Evolutionary conservation across 2,329 filamentous ascomycete species (phyloP), one percentile per base, ranked within the genome.

Genomic region (Sodiomyces alkalinus): DNA sequence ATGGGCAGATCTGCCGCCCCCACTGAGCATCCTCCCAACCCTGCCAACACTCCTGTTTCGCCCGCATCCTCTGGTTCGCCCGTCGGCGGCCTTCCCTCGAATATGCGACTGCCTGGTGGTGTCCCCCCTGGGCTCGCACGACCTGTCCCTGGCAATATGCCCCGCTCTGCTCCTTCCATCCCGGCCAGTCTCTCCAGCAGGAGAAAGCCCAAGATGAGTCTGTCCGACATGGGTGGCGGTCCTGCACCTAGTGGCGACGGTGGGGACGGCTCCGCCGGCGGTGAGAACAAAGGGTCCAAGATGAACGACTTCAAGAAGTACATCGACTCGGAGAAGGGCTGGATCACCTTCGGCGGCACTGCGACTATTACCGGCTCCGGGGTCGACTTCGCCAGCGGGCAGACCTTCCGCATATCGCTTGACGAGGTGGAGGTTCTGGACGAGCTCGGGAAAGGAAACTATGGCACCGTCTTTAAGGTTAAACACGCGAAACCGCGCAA

Each of bases 381-480:
- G 16, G 86, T 98, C 36, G 79, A 96, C 46, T 98, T 98, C 47
- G 77, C 80, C 15, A 85, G 80, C 33, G 90, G 90, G 3, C 79
- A 77, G 30, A 83, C 75, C 12, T 96, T 98, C 53, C 83, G 68
- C 45, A 96, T 98, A 46, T 96, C 87, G 4, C 63, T 98, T 22
- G 87, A 98, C 46, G 87, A 98, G 51, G 80, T 98, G 5, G 83
- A 96, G 43, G 87, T 82, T 2, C 49, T 96, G 33, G 83, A 87
- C 36, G 90, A 98, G 57, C 60, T 98, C 9, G 90, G 90, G 26
- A 98, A 96, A 54, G 90, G 90, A 22, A 98, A 98, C 50, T 98
- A 98, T 44, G 90, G 90, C 34, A 96, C 87, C 2, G 90, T 98
- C 4, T 96, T 92, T 65, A 94, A 90, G 52, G 90, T 96, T 32